Evolutionary conservation across 257 asterid species (phyloP), one percentile per base, ranked within the genome.

Genomic region (Solanum habrochaites): DNA sequence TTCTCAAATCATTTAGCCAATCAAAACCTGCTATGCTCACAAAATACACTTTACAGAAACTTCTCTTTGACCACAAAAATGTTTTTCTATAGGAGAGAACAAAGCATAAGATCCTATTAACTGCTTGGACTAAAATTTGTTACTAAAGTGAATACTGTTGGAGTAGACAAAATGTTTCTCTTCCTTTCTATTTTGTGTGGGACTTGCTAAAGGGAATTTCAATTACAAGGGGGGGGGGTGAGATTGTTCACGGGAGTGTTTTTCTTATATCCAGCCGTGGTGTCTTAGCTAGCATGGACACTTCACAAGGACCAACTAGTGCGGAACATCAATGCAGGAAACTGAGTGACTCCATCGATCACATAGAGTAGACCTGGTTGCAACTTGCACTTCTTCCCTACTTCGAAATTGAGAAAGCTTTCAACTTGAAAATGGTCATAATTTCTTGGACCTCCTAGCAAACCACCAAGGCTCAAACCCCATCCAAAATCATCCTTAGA

Each of bases 401-500:
- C 31, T 74, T 93, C 89, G 82, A 94, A 75, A 86, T 91, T 95
- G 85, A 95, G 72, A 89, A 89, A 93, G 11, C 93, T 78, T 87
- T 96, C 99, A 25, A 90, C 93, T 91, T 95, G 98, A 86, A 95
- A 93, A 90, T 91, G 96, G n/a, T 94, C 93, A 88, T 87, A 86
- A 69, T 23, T 86, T 86, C 87, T 91, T 39, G 93, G 91, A 73
- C 92, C 91, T 67, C 89, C 91, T 37, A 88, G 86, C 86, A 87
- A 70, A 49, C 98, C 99, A 42, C 98, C 97, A 89, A 94, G 84
- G 80, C 90, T 93, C 88, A 95, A 88, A 58, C 98, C 98, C 98
- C 98, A 95, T 64, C 99, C 99, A 3, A 93, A 49, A 87, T 93
- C 96, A 37, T 94, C 95, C 90, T 94, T 96, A 40, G 99, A 96